phyloP scores from a whole-genome alignment of 192 early-diverging fungal species.

The Coemansia sp. region DNA sequence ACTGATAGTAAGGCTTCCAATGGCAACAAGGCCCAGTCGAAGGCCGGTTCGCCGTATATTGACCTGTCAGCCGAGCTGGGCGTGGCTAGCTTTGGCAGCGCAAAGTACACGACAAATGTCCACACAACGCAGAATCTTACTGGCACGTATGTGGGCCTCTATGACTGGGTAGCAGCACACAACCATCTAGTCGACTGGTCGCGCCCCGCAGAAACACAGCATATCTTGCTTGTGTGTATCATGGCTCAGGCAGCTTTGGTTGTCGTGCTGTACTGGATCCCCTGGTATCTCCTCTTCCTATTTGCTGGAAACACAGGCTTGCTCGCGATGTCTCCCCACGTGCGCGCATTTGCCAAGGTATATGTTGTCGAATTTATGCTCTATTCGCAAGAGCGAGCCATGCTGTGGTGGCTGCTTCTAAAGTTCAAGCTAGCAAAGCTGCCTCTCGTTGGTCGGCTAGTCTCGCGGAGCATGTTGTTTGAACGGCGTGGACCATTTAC shows the following conservation, averaged over 20 bases:
- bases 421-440: not conserved
- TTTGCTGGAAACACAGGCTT: constrained; percentile 31
- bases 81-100: constrained; percentile 50
- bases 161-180: constrained; percentile 47
- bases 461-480: not conserved
- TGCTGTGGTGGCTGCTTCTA: constrained; percentile 10
- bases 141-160: constrained; percentile 36
- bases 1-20: not conserved
- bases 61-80: constrained; percentile 45
- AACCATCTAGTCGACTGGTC: constrained; percentile 49
- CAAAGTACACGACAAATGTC: constrained; percentile 48
- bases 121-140: constrained; percentile 53
- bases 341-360: constrained; percentile 44
- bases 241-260: constrained; percentile 28
- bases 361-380: constrained; percentile 40
- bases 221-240: constrained; percentile 27
- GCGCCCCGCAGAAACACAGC: constrained; percentile 24
- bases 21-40: not conserved
- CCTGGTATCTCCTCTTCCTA: constrained; percentile 45
- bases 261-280: constrained; percentile 42
- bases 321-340: constrained; percentile 48
- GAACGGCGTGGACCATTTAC: not conserved
- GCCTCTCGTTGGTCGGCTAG: constrained; percentile 12
- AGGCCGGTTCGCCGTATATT: not conserved
- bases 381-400: constrained; percentile 23